Conservation (phyloP, 2,329 filamentous ascomycete species). For the Coniella lustricola region DNA sequence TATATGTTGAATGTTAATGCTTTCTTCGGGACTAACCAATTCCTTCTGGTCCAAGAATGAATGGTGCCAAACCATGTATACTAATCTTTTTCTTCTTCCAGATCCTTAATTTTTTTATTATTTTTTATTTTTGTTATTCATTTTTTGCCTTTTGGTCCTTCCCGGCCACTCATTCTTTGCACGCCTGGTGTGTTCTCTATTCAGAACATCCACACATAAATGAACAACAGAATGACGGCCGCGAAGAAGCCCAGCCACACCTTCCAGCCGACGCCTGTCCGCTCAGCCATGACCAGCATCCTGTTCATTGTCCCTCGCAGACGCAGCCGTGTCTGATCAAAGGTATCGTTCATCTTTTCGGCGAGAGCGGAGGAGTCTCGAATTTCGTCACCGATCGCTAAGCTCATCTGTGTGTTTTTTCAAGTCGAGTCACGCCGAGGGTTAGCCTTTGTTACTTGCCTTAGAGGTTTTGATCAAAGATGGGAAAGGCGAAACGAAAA, state of each 20-base stretch:
- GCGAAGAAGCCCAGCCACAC: constrained; percentile 88
- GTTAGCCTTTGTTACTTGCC: too few species aligned
- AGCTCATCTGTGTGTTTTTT: constrained; percentile 66
- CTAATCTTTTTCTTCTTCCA: too few species aligned
- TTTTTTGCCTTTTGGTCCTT: too few species aligned
- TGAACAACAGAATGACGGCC: constrained; percentile 74
- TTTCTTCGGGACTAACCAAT: neutral
- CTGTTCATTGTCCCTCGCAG: constrained; percentile 91
- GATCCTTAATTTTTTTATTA: too few species aligned
- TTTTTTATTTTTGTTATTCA: too few species aligned
- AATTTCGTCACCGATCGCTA: constrained; percentile 93
- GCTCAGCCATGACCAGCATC: constrained; percentile 93
- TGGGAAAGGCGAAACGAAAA: too few species aligned
- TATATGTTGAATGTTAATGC: neutral
- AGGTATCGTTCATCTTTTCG: constrained; percentile 93
- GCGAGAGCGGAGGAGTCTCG: constrained; percentile 80
- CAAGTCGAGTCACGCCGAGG: too few species aligned
- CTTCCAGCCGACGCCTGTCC: constrained; percentile 91
- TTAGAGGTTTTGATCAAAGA: neutral
- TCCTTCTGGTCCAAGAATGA: too few species aligned
- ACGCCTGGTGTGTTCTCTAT: neutral
- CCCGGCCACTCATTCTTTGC: neutral
- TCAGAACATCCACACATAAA: constrained; percentile 87
- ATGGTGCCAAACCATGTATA: too few species aligned
- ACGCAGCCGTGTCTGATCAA: constrained; percentile 75